These are phyloP conservation scores for Neocucurbitaria cava DNA, from an alignment of 2,329 filamentous ascomycete species.

Conservation along the genomic window DNA sequence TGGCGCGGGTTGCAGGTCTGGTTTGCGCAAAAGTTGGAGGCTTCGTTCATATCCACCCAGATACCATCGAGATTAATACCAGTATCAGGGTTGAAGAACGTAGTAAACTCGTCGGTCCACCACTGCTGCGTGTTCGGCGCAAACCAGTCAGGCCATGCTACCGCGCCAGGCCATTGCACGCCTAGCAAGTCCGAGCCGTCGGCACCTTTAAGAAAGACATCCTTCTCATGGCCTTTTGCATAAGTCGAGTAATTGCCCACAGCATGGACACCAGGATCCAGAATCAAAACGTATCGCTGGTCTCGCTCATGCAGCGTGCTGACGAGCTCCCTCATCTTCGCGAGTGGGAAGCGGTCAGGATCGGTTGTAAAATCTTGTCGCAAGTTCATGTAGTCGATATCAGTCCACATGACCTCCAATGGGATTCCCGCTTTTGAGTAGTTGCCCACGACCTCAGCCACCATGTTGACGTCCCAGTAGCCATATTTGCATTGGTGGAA, in stretches of 20 bases:
- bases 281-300: conserved; percentile 79
- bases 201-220: conserved; percentile 58
- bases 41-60: conserved; percentile 60
- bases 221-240: conserved; percentile 66
- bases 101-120: conserved; percentile 72
- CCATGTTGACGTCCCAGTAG: conserved; percentile 65
- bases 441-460: conserved; percentile 72
- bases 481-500: conserved; percentile 62
- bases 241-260: conserved; percentile 63
- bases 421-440: conserved; percentile 71
- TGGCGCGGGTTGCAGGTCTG: conserved; percentile 56
- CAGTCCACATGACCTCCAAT: conserved; percentile 76
- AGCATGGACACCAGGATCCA: conserved; percentile 67
- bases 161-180: conserved; percentile 79
- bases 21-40: conserved; percentile 46
- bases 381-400: conserved; percentile 72
- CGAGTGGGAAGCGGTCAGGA: conserved; percentile 66
- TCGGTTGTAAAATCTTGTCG: conserved; percentile 70
- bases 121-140: conserved; percentile 67
- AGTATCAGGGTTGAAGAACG: conserved; percentile 67
- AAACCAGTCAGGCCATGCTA: conserved; percentile 81
- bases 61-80: conserved; percentile 79
- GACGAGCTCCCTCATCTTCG: conserved; percentile 70
- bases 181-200: conserved; percentile 66
- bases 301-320: conserved; percentile 69